Evolutionary conservation across 2,329 filamentous ascomycete genomes (phyloP), one percentile per base, ranked within the genome.

Genomic region (Chrysosporium queenslandicum): DNA sequence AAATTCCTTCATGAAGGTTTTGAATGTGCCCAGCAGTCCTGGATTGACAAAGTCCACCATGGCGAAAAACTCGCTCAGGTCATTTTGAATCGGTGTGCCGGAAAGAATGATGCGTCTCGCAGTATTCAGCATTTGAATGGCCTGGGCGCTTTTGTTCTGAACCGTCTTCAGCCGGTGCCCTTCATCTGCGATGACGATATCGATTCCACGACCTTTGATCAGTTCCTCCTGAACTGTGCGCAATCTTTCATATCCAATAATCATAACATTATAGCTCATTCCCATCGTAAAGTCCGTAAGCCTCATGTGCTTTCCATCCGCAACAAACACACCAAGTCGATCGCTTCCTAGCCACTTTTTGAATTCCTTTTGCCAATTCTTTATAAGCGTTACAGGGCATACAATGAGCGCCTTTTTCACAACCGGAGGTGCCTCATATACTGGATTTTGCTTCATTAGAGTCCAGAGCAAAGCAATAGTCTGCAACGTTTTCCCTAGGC

Each of bases 321-420:
- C 77, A 11, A 86, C 77, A 58, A 85, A 81, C 1, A 87, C 81
- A 3, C 83, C 83, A 52, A 87, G 77, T 20, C 81, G 73, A 59
- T 86, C 82, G 57, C 79, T 82, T 0, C 83, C 83, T 1, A 87
- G 74, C 84, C 84, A 87, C 61, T 86, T 87, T 53, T 76, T 76
- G 57, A 87, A 85, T 62, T 87, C 84, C 58, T 81, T 81, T 52
- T 79, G 77, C 83, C 84, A 87, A 57, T 87, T 87, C 54, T 79
- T 78, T 56, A 86, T 85, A 8, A 87, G 67, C 1, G 82, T 84
- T 4, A 85, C 84, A 0, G 84, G 84, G 58, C 84, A 87, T 1
- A 87, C 83, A 55, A 87, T 82, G 45, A 87, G 68, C 0, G 83
- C 83, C 61, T 86, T 87, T 58, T 78, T 83, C 43, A 87, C 75